phyloP scores from a whole-genome alignment of 2,329 filamentous ascomycete species.

The Aspergillus piperis region DNA sequence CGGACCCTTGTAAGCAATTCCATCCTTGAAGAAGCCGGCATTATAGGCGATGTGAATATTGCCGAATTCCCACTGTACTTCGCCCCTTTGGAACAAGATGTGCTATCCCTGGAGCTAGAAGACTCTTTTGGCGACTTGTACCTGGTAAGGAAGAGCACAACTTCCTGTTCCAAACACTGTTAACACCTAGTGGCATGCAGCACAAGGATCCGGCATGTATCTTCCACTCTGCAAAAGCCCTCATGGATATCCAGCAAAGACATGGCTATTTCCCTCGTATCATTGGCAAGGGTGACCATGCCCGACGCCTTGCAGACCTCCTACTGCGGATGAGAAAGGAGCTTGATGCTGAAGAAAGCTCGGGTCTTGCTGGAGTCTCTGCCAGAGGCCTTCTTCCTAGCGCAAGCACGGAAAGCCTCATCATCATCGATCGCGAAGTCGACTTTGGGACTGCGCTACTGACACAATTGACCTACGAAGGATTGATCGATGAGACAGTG shows the following conservation, averaged over 20 bases:
- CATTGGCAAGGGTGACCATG: slow-evolving; percentile 93
- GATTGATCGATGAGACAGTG: slow-evolving; percentile 90
- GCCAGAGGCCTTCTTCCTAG: slow-evolving; percentile 76
- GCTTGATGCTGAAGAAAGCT: slow-evolving; percentile 74
- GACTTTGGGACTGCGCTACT: slow-evolving; percentile 90
- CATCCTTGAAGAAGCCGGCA: slow-evolving; percentile 86
- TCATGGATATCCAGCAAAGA: slow-evolving; percentile 91
- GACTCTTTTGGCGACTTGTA: slow-evolving; percentile 86
- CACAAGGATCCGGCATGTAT: slow-evolving; percentile 89
- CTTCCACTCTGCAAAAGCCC: slow-evolving; percentile 81
- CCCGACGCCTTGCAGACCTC: slow-evolving; percentile 82
- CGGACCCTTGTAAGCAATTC: slow-evolving; percentile 89
- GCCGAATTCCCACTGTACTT: slow-evolving; percentile 86
- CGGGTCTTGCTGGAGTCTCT: slow-evolving; percentile 56
- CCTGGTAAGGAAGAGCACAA: slow-evolving; percentile 53
- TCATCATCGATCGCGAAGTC: slow-evolving; percentile 93
- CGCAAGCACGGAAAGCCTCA: slow-evolving; percentile 81
- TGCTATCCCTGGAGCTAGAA: slow-evolving; percentile 87
- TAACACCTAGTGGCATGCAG: slow-evolving; percentile 33
- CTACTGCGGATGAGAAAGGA: slow-evolving; percentile 91
- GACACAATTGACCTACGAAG: slow-evolving; percentile 95
- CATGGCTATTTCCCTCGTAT: slow-evolving; percentile 94
- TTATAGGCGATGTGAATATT: slow-evolving; percentile 88
- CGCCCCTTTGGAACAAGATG: slow-evolving; percentile 85
- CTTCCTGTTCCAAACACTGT: neutral